Evolutionary conservation across 2,329 filamentous ascomycete genomes (phyloP).

Genomic region (Scopulariopsis brevicaulis): DNA sequence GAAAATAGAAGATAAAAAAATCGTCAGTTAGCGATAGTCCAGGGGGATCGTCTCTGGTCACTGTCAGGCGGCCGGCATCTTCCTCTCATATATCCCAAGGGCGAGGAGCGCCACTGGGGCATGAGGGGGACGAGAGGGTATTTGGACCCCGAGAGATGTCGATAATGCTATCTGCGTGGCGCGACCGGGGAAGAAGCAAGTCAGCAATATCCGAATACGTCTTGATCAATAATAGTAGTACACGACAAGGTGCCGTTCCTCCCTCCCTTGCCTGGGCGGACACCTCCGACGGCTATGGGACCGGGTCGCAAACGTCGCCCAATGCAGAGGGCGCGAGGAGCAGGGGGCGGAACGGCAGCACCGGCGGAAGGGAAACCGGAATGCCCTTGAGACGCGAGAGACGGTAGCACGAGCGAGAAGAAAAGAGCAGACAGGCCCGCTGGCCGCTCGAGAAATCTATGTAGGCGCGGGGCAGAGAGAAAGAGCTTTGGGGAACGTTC

Average conservation of each 20-base stretch:
- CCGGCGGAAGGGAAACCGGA: constrained; percentile 3
- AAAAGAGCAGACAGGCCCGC: neutral
- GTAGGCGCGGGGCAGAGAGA: neutral
- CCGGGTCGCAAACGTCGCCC: neutral
- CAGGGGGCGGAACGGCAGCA: constrained; percentile 1
- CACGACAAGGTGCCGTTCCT: constrained; percentile 1
- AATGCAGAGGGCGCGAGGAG: neutral
- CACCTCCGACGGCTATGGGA: neutral
- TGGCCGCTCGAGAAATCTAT: neutral
- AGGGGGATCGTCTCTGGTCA: neutral
- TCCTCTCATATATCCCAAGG: neutral
- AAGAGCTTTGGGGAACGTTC: neutral
- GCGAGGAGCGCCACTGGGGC: constrained; percentile 1
- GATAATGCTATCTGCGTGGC: constrained; percentile 2
- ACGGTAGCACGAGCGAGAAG: neutral
- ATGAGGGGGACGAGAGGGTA: neutral
- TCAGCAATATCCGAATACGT: neutral
- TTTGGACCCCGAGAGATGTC: neutral
- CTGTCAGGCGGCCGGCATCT: neutral
- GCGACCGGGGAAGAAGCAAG: neutral
- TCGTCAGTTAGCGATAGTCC: neutral
- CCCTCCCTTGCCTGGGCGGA: constrained; percentile 3
- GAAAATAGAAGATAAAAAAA: neutral
- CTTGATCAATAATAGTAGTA: neutral
- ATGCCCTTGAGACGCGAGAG: neutral